Base-by-base conservation (phyloP, 208 protist species). In the Leishmania guyanensis region DNA sequence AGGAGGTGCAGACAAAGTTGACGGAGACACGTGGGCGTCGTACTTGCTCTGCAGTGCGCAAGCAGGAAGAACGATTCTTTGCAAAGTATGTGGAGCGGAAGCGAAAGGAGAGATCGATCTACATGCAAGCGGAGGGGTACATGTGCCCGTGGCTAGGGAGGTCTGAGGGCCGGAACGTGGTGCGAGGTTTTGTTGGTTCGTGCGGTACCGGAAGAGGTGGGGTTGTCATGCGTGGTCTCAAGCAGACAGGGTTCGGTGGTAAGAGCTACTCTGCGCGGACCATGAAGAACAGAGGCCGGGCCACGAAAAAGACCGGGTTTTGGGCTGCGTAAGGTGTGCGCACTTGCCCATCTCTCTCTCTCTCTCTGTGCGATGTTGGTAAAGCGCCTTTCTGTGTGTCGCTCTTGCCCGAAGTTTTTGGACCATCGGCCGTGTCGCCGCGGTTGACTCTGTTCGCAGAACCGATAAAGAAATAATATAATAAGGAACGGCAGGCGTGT, bases 121-220 rank as follows among this genome's bases (percentile, higher is more conserved):
- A 95, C 68, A 79, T 98, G 88, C 92, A 96, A 29, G 95, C 95
- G 20, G 89, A 98, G 77, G 93, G 95, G 3, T 98, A 94, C 82
- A 97, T 98, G 93, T 96, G 92, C 75, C 95, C 95, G 9, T 97
- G 93, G 93, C 56, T 98, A 29, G 91, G 84, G 73, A 29, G 82
- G 85, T 22, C 90, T 83, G 80, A 76, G 6, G 69, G 77, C 33
- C 81, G 89, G 20, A 66, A 50, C 48, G 83, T 82, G 29, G 92
- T 97, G 56, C 75, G 88, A 46, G 92, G 90, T 9, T 29, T 90
- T 69, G 56, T 58, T 2, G 74, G 43, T 26, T 74, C 39, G 26
- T 39, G 83, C 36, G 77, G 51, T 39, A 82, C 86, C 6, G 88
- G 86, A 26, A 72, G 66, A n/a, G 70, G 90, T 50, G 89, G 91